Base-by-base conservation (phyloP, 306 rosid species). In the Vigna trinervia region DNA sequence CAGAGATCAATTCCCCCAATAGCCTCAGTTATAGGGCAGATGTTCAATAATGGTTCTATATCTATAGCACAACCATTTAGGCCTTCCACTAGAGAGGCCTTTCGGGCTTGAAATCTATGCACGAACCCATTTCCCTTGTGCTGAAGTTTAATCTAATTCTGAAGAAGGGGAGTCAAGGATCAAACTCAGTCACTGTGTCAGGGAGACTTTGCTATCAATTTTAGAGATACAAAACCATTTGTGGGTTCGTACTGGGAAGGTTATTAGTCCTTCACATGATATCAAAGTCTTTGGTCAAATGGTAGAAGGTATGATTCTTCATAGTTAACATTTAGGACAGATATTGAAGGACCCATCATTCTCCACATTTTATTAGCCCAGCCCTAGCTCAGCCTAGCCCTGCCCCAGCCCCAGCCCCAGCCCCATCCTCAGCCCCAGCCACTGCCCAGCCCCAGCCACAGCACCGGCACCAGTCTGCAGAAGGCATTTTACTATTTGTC, bases 161-260 rank as follows among this genome's bases (percentile, higher is more conserved):
- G 51, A 48, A 48, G 59, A 68, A 23, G 26, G 26, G 64, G 20
- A 23, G 17, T 14, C 20, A 52, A 34, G 26, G 61, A 51, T 70
- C 30, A 51, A 52, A 47, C 20, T 71, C 50, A 17, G 17, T 34
- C 34, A 52, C 19, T 20, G 36, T 23, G 51, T 53, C 20, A 10
- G 13, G 10, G 52, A 36, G 22, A 45, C 28, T 48, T 46, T 46
- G 39, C 15, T 71, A 51, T 5, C 41, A 34, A 17, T 51, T 17
- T 32, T 52, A 23, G 48, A 51, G 32, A 15, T 64, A 64, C 39
- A 64, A 50, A 50, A 69, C 47, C 61, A 32, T 69, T 50, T 8
- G 1, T 5, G 4, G 28, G 30, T 20, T 26, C 30, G 20, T 39
- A 69, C 15, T 28, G 3, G 4, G 14, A 15, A 45, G 9, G 59